Conservation (phyloP, 2,329 filamentous ascomycete species). For the Coleophoma eucalyptorum region DNA sequence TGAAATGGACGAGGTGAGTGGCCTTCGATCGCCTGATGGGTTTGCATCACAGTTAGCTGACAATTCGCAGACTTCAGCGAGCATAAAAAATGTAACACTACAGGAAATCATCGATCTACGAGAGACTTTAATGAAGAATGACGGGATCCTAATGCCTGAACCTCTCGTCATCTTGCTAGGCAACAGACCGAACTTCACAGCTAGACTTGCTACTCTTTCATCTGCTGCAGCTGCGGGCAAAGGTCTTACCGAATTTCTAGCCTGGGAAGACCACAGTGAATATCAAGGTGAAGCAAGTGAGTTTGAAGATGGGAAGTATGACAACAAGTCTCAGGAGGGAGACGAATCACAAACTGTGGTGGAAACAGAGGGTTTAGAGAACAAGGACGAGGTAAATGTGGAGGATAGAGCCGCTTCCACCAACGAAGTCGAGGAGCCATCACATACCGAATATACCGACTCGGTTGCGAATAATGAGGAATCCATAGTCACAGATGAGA, state of each 20-base stretch:
- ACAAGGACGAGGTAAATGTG: neutral
- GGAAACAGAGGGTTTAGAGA: neutral
- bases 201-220: slow-evolving; percentile 46
- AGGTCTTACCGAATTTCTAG: slow-evolving; percentile 32
- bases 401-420: too few relatives aligned
- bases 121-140: slow-evolving; percentile 53
- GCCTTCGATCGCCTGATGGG: neutral
- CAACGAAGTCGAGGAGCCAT: too few relatives aligned
- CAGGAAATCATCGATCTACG: slow-evolving; percentile 56
- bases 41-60: slow-evolving; percentile 18
- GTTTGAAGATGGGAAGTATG: slow-evolving; percentile 1
- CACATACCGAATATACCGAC: too few relatives aligned
- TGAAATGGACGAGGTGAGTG: slow-evolving; percentile 52
- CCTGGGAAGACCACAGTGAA: slow-evolving; percentile 20
- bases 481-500: too few relatives aligned
- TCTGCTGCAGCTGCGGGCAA: slow-evolving; percentile 51
- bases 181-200: slow-evolving; percentile 48
- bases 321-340: neutral
- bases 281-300: slow-evolving; percentile 13
- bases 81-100: slow-evolving; percentile 45
- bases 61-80: slow-evolving; percentile 40
- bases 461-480: too few relatives aligned
- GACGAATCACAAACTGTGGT: neutral
- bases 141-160: slow-evolving; percentile 46
- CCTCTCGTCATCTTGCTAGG: slow-evolving; percentile 55